Conservation (phyloP, 352 stramenopile species). For the Globisporangium canariense region DNA sequence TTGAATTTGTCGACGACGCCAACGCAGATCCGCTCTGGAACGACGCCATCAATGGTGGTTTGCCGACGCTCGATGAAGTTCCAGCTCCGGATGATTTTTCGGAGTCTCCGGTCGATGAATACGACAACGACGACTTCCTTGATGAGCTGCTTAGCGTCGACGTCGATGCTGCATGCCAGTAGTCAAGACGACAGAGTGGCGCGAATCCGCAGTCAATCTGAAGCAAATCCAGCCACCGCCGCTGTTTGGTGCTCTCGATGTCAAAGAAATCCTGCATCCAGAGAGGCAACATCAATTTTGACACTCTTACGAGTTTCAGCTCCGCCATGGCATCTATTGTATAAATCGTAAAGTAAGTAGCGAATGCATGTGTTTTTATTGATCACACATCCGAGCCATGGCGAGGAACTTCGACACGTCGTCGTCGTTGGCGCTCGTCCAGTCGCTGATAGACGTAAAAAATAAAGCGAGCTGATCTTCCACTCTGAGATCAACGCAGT, state of each 20-base stretch:
- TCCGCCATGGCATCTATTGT: conserved; percentile 9
- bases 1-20: conserved; percentile 14
- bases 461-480: conserved; percentile 43
- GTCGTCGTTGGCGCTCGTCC: conserved; percentile 38
- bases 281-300: neutral
- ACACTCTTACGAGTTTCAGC: neutral
- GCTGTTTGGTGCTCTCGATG: neutral
- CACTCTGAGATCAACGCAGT: conserved; percentile 25
- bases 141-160: conserved; percentile 56
- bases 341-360: conserved; percentile 9
- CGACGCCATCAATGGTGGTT: conserved; percentile 4
- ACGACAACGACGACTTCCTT: conserved; percentile 29
- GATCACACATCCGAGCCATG: conserved; percentile 42
- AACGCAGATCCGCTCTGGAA: conserved; percentile 16
- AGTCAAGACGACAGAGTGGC: neutral
- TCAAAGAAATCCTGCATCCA: neutral
- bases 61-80: conserved; percentile 22
- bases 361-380: conserved; percentile 20
- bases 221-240: neutral
- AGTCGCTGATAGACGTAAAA: conserved; percentile 55
- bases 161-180: conserved; percentile 31
- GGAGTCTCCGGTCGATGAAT: conserved; percentile 6
- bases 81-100: conserved; percentile 41
- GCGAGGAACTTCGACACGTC: conserved; percentile 46
- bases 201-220: neutral